Evolutionary conservation across 169 alveolate genomes (phyloP), one percentile per base, ranked within the genome.

Genomic region (Plasmodium ovale): DNA sequence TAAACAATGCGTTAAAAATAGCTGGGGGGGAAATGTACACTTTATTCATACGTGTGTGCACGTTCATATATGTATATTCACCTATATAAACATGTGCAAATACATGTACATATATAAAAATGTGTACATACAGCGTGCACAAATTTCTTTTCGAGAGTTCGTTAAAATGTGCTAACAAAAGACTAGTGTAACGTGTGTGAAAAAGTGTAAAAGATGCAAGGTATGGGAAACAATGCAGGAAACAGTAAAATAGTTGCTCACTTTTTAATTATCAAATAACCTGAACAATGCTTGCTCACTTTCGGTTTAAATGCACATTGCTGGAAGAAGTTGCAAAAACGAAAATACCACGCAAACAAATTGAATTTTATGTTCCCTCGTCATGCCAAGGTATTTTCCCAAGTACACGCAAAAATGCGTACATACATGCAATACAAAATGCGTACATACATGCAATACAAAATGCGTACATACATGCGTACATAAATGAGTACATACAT

Each of bases 221-320:
- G n/a, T n/a, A n/a, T n/a, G n/a, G n/a, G n/a, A n/a, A n/a, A n/a
- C n/a, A n/a, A n/a, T n/a, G n/a, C n/a, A n/a, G n/a, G n/a, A n/a
- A n/a, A n/a, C n/a, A n/a, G n/a, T n/a, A n/a, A n/a, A n/a, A n/a
- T n/a, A n/a, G n/a, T n/a, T n/a, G 39, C 39, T 64, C 27, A 25
- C n/a, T 19, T 64, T 64, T 64, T 64, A 23, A 44, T 64, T 64
- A 64, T 64, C 54, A 64, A 64, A 64, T 64, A 35, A 64, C 73
- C 73, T 23, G 73, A 64, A 64, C 44, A 44, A 54, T 23, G 27
- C 73, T n/a, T 64, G 3, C 19, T 51, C n/a, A 10, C 60, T 65
- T 65, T 49, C 42, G 35, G 35, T 65, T 31, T 47, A 65, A 65
- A 37, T 65, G 73, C 73, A 65, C 73, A 65, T 65, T 65, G 49